A percentile compares a stretch with the other conserved stretches of the same genome.
phyloP scores from a whole-genome alignment of 768 basidiomycete genomes.

The Agrocybe pediades region DNA sequence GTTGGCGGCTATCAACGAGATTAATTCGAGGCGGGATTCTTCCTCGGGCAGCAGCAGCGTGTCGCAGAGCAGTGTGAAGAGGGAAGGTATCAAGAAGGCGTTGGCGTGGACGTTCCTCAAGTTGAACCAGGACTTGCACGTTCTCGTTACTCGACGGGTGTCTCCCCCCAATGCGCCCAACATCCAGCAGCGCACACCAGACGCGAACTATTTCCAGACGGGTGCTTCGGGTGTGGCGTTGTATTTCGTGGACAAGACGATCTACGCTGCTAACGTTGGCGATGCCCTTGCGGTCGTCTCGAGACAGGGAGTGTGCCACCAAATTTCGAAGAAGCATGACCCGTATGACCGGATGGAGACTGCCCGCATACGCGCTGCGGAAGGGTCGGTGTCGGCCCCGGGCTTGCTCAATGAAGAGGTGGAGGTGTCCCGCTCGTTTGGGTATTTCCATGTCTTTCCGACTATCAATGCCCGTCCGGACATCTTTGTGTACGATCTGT shows the following conservation, averaged over 20 bases:
- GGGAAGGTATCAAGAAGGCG: conserved; percentile 67
- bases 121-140: conserved; percentile 82
- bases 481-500: conserved; percentile 66
- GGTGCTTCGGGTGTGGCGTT: conserved; percentile 88
- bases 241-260: conserved; percentile 75
- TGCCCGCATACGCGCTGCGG: conserved; percentile 83
- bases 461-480: conserved; percentile 90
- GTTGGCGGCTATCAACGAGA: conserved; percentile 45
- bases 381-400: conserved; percentile 92
- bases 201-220: conserved; percentile 56
- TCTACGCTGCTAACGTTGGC: conserved; percentile 91
- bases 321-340: conserved; percentile 81
- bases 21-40: conserved; percentile 31
- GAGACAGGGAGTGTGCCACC: conserved; percentile 67
- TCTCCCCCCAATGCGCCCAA: conserved; percentile 65
- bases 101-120: conserved; percentile 85
- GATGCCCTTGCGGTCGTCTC: conserved; percentile 88
- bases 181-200: conserved; percentile 36
- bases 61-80: conserved; percentile 8
- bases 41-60: conserved; percentile 36
- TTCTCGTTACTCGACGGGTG: conserved; percentile 71
- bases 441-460: conserved; percentile 87
- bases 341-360: conserved; percentile 89
- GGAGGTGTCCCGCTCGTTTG: conserved; percentile 91
- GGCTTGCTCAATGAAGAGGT: conserved; percentile 92